Evolutionary conservation across 2,329 filamentous ascomycete species (phyloP), one percentile per base, ranked within the genome.

Genomic region (Ambrosiella xylebori): DNA sequence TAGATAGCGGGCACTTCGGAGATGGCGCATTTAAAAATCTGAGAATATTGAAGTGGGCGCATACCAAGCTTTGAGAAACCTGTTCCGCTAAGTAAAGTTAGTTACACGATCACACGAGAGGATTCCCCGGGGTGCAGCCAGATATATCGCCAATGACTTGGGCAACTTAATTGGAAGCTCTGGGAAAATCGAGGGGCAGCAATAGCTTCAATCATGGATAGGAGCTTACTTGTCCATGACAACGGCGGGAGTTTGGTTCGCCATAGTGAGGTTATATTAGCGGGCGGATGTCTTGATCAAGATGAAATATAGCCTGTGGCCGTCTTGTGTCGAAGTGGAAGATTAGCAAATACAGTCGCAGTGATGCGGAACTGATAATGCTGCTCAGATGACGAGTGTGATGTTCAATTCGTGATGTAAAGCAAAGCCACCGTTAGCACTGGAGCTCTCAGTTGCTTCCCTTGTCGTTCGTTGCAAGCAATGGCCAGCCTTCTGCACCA

Each of bases 151-250:
- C 38, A 8, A 7, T 3, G 39, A 37, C 41, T n/a, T 27, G 13
- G 15, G 39, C n/a, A 41, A 15, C 38, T 56, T 35, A 50, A 56
- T 56, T 56, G 45, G 41, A 41, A 15, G 40, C 47, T 52, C 41
- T 52, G 53, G 56, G 52, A 56, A 56, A 56, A 56, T 52, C 56
- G 51, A 45, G 35, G 11, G 35, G 41, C 52, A 53, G 53, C 41
- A 51, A 53, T 41, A 55, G 39, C 12, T 50, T 12, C 45, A 54
- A 27, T 50, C n/a, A 47, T 47, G 45, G 51, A 61, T 56, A 67
- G 70, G 62, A 67, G 80, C 88, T 75, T 85, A 96, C 93, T 98
- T 98, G 93, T 98, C 93, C 91, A 98, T 98, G 88, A 98, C 93
- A 96, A 98, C 93, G 87, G 93, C 93, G 68, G 93, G 93, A 71